Conservation (phyloP, 768 basidiomycete species). For the Ephemerocybe angulata region DNA sequence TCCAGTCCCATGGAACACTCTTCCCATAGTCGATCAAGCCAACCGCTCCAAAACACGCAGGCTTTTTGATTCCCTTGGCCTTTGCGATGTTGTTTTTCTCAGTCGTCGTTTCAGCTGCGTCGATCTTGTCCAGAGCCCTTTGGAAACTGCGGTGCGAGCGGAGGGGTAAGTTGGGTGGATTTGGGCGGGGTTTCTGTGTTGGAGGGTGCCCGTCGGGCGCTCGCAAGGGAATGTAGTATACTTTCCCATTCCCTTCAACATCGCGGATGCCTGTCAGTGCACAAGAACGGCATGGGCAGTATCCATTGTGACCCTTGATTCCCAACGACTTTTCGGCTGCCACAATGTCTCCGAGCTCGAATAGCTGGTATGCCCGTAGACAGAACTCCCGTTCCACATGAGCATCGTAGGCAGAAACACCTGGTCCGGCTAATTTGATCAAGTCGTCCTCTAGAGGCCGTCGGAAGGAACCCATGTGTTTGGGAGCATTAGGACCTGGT, state of each 20-base stretch:
- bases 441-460: conserved; percentile 32
- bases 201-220: conserved; percentile 20
- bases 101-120: too few species aligned
- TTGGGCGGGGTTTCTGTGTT: too few species aligned
- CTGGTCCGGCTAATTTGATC: conserved; percentile 27
- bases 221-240: conserved; percentile 27
- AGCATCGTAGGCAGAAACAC: conserved; percentile 29
- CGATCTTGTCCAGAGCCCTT: too few species aligned
- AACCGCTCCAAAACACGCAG: too few species aligned
- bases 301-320: conserved; percentile 43
- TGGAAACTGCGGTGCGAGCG: too few species aligned
- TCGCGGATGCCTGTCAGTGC: conserved; percentile 23
- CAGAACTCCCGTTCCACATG: too few species aligned
- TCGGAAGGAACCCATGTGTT: conserved; percentile 8
- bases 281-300: conserved; percentile 33
- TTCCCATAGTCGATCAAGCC: too few species aligned
- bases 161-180: too few species aligned
- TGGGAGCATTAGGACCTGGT: conserved; percentile 28
- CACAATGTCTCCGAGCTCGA: conserved; percentile 21
- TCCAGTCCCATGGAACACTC: too few species aligned
- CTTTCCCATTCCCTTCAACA: conserved; percentile 10
- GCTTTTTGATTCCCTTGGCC: too few species aligned
- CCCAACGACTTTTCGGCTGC: conserved; percentile 18
- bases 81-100: too few species aligned
- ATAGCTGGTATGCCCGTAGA: conserved; percentile 17